These are phyloP conservation scores for Yarrowia sp. DNA, from an alignment of 805 yeast species.

Conservation along the genomic window DNA sequence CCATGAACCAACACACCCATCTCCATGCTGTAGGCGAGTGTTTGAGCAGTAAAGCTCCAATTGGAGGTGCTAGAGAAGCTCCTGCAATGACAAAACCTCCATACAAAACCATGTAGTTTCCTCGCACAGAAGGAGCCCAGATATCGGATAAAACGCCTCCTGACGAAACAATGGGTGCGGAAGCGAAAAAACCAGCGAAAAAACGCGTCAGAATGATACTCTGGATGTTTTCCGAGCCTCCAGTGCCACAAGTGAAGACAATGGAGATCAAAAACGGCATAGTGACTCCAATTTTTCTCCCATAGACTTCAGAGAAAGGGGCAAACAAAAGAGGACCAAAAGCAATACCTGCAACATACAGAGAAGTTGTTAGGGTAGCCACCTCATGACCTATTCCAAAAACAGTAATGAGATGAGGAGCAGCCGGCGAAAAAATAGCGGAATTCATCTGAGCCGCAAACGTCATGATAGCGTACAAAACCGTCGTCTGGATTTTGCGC, in stretches of 20 bases:
- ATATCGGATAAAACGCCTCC: constrained; percentile 77
- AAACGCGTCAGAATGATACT: constrained; percentile 65
- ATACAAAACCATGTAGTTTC: constrained; percentile 66
- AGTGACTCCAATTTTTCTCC: constrained; percentile 54
- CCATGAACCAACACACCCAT: constrained; percentile 67
- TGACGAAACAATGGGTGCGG: constrained; percentile 71
- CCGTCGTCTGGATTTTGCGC: constrained; percentile 58
- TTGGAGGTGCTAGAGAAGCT: constrained; percentile 56
- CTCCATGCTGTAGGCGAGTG: constrained; percentile 51
- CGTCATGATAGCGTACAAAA: constrained; percentile 54
- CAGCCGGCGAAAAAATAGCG: constrained; percentile 64
- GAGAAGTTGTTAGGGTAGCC: constrained; percentile 55
- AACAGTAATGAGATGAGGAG: constrained; percentile 48
- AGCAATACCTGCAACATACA: constrained; percentile 62
- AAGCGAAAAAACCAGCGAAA: constrained; percentile 69
- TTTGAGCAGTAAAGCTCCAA: constrained; percentile 66
- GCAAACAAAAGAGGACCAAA: constrained; percentile 61
- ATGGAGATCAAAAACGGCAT: constrained; percentile 48
- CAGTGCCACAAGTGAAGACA: constrained; percentile 54
- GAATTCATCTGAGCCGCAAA: constrained; percentile 67
- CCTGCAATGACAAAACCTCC: constrained; percentile 44
- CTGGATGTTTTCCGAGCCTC: constrained; percentile 56
- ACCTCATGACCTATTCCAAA: constrained; percentile 59
- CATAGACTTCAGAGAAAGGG: constrained; percentile 58
- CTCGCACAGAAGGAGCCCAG: constrained; percentile 59